Percentiles rank a stretch among this genome's conserved stretches.
These are phyloP conservation scores for Vaucheria bursata DNA, from an alignment of 352 stramenopile genomes.

Conservation along the genomic window DNA sequence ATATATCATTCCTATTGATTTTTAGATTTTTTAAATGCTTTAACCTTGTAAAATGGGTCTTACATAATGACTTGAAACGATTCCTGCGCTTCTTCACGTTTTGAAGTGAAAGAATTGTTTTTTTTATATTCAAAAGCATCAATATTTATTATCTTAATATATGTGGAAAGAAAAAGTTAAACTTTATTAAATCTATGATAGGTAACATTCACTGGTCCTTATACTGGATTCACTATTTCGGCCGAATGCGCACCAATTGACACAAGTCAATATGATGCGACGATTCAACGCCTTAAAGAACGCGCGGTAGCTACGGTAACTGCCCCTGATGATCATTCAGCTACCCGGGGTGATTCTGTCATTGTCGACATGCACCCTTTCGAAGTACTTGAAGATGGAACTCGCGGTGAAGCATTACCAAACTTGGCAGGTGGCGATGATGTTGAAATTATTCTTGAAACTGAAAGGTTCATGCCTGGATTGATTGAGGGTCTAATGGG, in stretches of 20 bases:
- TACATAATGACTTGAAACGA: too few relatives aligned
- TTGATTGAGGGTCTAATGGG: conserved; percentile 41
- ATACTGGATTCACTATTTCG: conserved; percentile 32
- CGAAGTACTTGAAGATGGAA: conserved; percentile 22
- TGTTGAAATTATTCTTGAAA: conserved; percentile 41
- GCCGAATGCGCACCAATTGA: conserved; percentile 26
- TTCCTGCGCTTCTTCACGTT: too few relatives aligned
- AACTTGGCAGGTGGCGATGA: conserved; percentile 35
- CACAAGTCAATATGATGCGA: conserved; percentile 4
- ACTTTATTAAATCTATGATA: neutral
- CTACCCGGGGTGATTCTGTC: neutral
- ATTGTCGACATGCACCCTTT: conserved; percentile 45
- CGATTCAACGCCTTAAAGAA: neutral
- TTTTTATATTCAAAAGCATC: neutral
- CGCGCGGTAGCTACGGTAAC: neutral
- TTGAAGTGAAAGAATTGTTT: too few relatives aligned
- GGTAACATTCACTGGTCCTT: conserved; percentile 19
- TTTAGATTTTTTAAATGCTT: too few relatives aligned
- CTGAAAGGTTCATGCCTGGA: conserved; percentile 36
- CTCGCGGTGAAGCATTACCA: conserved; percentile 24
- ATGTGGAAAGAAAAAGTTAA: neutral
- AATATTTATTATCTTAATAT: neutral
- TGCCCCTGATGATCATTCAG: neutral
- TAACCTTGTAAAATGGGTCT: too few relatives aligned
- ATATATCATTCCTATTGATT: too few relatives aligned